Percentiles rank a stretch among this genome's conserved stretches.
Evolutionary conservation across 768 basidiomycete species (phyloP).

Genomic region (Kwoniella mangroviensis): DNA sequence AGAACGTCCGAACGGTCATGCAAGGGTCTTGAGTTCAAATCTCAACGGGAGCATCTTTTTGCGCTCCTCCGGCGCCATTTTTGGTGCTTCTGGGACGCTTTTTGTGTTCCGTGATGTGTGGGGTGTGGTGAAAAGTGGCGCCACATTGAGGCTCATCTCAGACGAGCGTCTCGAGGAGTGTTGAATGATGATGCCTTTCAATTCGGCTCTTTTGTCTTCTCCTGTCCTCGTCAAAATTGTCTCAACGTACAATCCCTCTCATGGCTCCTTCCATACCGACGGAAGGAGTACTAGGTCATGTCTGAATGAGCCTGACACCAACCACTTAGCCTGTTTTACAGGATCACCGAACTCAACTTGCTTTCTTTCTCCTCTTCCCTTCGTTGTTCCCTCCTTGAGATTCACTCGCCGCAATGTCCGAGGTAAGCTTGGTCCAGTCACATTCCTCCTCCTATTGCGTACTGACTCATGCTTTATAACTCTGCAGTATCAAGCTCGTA

Average conservation of each 20-base stretch:
- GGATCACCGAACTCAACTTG: neutral
- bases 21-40: slow-evolving; percentile 28
- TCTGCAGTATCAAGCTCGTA: slow-evolving; percentile 42
- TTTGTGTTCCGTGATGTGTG: neutral
- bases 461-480: neutral
- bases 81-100: no score
- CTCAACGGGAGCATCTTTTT: slow-evolving; percentile 22
- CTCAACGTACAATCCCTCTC: no score
- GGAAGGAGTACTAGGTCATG: no score
- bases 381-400: neutral
- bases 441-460: neutral
- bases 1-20: slow-evolving; percentile 1
- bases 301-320: no score
- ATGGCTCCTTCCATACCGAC: no score
- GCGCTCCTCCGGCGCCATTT: neutral
- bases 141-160: no score
- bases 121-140: no score
- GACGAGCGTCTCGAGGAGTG: no score
- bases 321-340: neutral
- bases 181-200: no score
- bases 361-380: neutral
- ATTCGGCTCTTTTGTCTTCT: no score
- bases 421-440: slow-evolving; percentile 11
- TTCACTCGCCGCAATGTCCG: slow-evolving; percentile 20
- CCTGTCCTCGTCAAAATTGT: no score